These are phyloP conservation scores for Coemansia sp. DNA, from an alignment of 192 early-diverging fungal genomes.

Conservation along the genomic window DNA sequence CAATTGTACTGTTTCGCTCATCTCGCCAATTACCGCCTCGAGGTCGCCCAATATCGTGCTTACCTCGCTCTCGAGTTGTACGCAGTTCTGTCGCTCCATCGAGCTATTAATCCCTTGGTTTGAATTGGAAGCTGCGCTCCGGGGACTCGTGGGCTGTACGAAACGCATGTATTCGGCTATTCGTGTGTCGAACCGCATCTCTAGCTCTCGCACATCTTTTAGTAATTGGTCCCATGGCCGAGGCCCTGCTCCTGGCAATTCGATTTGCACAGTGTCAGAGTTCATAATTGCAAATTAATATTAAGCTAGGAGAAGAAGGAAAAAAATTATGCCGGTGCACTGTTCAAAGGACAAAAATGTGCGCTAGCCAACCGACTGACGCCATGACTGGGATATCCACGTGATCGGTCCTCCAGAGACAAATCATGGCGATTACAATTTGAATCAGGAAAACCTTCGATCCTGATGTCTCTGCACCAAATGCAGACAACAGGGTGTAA, in stretches of 20 bases:
- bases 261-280: conserved; percentile 40
- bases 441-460: too few species aligned
- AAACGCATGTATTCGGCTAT: conserved; percentile 55
- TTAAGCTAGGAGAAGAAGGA: not conserved
- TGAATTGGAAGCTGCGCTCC: conserved; percentile 5
- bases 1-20: conserved; percentile 47
- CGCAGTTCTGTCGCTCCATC: conserved; percentile 25
- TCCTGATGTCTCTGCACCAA: too few species aligned
- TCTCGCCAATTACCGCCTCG: conserved; percentile 44
- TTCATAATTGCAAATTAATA: conserved; percentile 16
- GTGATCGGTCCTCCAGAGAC: not conserved
- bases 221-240: conserved; percentile 55
- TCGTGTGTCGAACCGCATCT: conserved; percentile 48
- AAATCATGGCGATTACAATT: not conserved
- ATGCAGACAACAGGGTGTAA: too few species aligned
- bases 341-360: not conserved
- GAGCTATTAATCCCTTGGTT: not conserved
- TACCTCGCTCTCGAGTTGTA: conserved; percentile 38
- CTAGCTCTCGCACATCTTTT: conserved; percentile 49
- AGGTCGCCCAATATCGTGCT: conserved; percentile 43
- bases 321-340: not conserved
- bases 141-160: conserved; percentile 43
- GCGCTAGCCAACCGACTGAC: not conserved
- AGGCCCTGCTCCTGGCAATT: conserved; percentile 45
- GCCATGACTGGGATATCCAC: not conserved